Percentiles rank a stretch among this genome's conserved stretches.
Conservation (phyloP, 148 eudicot species). For the Arbutus unedo region DNA sequence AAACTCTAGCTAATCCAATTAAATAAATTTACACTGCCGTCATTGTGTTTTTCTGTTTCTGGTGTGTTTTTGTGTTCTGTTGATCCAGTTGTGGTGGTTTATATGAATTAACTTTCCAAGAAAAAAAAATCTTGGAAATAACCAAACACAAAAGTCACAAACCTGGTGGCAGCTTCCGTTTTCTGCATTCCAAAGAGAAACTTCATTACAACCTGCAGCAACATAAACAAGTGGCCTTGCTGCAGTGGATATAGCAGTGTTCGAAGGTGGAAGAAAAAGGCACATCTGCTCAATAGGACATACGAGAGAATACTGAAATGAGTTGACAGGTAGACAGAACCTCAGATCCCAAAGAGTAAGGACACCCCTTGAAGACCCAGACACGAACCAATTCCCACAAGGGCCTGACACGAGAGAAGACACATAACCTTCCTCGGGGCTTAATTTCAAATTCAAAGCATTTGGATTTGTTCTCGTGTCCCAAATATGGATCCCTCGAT, state of each 20-base stretch:
- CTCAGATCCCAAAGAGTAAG: constrained; percentile 95
- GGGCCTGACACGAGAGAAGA: constrained; percentile 75
- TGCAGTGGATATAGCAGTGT: constrained; percentile 59
- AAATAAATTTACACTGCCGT: not conserved
- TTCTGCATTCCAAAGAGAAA: constrained; percentile 98
- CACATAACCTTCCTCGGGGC: constrained; percentile 83
- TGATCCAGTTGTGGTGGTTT: not conserved
- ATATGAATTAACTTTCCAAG: not conserved
- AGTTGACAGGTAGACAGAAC: constrained; percentile 82
- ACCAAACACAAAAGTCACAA: constrained; percentile 10
- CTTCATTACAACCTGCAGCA: constrained; percentile 95
- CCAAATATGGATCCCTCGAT: constrained; percentile 83
- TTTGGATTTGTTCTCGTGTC: constrained; percentile 67
- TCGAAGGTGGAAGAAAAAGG: constrained; percentile 77
- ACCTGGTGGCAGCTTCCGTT: constrained; percentile 99
- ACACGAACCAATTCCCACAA: constrained; percentile 96
- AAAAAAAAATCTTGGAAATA: not conserved
- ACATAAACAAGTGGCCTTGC: constrained; percentile 97
- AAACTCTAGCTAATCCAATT: not conserved
- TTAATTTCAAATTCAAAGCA: constrained; percentile 68
- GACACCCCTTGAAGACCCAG: constrained; percentile 94
- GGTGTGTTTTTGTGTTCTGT: not conserved
- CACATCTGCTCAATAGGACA: constrained; percentile 84
- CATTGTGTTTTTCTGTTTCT: not conserved
- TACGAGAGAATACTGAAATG: constrained; percentile 79